Base-by-base conservation (phyloP, 306 rosid genomes). In the Sophora flavescens region DNA sequence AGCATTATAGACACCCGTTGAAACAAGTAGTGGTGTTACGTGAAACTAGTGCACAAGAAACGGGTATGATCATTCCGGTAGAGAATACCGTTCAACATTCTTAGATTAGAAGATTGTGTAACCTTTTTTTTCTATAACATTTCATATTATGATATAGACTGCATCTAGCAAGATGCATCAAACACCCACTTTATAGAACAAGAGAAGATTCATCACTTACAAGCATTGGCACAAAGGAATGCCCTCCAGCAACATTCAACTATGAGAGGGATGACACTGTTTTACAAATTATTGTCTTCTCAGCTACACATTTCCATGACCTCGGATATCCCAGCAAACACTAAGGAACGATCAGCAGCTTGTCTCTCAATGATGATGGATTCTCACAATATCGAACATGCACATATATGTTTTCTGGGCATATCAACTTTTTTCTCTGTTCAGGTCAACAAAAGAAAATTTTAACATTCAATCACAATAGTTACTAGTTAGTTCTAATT, bases 301-400 rank as follows among this genome's bases (percentile, higher is more conserved):
- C 70, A 42, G 77, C 73, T 47, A 83, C 80, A 57, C 84, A 70
- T 75, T 71, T 77, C 83, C 77, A 73, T 42, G 79, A 83, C 78
- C 77, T 64, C 52, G 36, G 63, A 84, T 68, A 80, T 56, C 82
- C 83, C 81, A 76, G 67, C 82, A 72, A 54, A 50, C 79, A 78
- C 80, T 33, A 72, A 26, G 33, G 82, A 88, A 74, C 58, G 81
- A 78, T 82, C 74, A 77, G 81, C 80, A 80, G 70, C 89, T 77
- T 73, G 45, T 53, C 70, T 63, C 83, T 84, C 48, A 61, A 36
- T 56, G 57, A 47, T 33, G 52, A 60, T 39, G 18, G 48, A 44
- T 77, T 66, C 86, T 88, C 86, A 91, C 93, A 93, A 74, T 88
- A 91, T 88, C 28, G 98, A 82, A 82, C 98, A 93, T 6, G 97